phyloP scores from a whole-genome alignment of 2,329 filamentous ascomycete species.

The Nothomitra cinnamomea region DNA sequence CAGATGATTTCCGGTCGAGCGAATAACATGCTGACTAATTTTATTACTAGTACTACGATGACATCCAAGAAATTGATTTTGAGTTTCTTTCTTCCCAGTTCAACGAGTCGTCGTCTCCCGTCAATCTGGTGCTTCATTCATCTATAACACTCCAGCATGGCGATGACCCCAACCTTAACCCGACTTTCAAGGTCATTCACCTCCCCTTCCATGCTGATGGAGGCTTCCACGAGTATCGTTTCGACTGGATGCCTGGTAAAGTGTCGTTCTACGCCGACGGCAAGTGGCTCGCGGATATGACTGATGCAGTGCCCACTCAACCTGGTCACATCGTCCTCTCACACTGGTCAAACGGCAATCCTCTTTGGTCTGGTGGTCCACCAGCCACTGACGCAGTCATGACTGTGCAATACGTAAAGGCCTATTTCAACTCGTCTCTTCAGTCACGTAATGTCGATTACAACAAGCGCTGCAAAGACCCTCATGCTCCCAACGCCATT shows the following conservation, averaged over 20 bases:
- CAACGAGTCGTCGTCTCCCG: constrained; percentile 35
- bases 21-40: neutral
- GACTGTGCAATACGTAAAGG: constrained; percentile 53
- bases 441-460: constrained; percentile 24
- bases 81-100: constrained; percentile 59
- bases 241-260: constrained; percentile 48
- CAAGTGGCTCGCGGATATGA: constrained; percentile 37
- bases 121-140: constrained; percentile 65
- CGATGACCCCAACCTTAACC: constrained; percentile 44
- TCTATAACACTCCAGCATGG: constrained; percentile 38
- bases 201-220: constrained; percentile 49
- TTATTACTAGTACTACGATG: constrained; percentile 47
- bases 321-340: constrained; percentile 53
- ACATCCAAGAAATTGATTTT: constrained; percentile 67
- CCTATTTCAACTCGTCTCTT: constrained; percentile 59
- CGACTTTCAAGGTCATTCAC: constrained; percentile 37
- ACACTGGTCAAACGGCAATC: constrained; percentile 65
- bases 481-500: constrained; percentile 22
- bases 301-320: constrained; percentile 36
- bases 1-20: no score
- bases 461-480: constrained; percentile 25
- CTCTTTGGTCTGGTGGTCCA: constrained; percentile 53
- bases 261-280: constrained; percentile 58
- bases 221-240: constrained; percentile 60
- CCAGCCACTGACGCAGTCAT: constrained; percentile 44